A percentile compares a stretch with the other conserved stretches of the same genome.
phyloP scores from a whole-genome alignment of 495 filamentous ascomycete species.

The Alectoria sarmentosa region DNA sequence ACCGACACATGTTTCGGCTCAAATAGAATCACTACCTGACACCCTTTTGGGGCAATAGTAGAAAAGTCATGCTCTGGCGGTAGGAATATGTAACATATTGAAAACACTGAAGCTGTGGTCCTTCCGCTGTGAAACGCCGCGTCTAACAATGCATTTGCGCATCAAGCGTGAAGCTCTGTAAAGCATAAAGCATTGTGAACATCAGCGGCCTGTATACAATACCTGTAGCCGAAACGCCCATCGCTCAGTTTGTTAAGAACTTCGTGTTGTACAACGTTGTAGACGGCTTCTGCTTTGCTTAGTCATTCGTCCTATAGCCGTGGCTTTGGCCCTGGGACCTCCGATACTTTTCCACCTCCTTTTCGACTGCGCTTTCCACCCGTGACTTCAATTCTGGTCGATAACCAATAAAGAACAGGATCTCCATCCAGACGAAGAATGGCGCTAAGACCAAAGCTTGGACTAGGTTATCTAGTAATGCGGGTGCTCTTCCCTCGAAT shows the following conservation, averaged over 20 bases:
- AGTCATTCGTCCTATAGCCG: conserved; percentile 32
- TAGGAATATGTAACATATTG: too few species aligned
- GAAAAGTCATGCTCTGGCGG: too few species aligned
- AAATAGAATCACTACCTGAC: too few species aligned
- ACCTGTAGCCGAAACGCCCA: not conserved
- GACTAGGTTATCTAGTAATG: conserved; percentile 80
- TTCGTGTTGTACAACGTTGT: not conserved
- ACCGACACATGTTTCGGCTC: too few species aligned
- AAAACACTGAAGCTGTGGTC: too few species aligned
- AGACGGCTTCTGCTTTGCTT: conserved; percentile 13
- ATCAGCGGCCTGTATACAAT: not conserved
- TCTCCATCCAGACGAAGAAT: conserved; percentile 97
- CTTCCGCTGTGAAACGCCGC: too few species aligned
- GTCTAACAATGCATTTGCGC: too few species aligned
- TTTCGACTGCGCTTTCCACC: conserved; percentile 64
- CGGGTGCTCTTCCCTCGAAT: conserved; percentile 84
- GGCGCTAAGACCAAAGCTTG: conserved; percentile 92
- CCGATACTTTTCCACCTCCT: conserved; percentile 57
- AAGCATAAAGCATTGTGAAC: not conserved
- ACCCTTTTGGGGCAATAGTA: too few species aligned
- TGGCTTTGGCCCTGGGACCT: conserved; percentile 33
- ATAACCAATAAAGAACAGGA: conserved; percentile 87
- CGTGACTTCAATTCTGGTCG: conserved; percentile 75
- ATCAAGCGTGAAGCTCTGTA: not conserved
- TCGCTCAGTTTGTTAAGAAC: not conserved